Conservation (phyloP, 768 basidiomycete genomes). For the Rhodotorula toruloides region DNA sequence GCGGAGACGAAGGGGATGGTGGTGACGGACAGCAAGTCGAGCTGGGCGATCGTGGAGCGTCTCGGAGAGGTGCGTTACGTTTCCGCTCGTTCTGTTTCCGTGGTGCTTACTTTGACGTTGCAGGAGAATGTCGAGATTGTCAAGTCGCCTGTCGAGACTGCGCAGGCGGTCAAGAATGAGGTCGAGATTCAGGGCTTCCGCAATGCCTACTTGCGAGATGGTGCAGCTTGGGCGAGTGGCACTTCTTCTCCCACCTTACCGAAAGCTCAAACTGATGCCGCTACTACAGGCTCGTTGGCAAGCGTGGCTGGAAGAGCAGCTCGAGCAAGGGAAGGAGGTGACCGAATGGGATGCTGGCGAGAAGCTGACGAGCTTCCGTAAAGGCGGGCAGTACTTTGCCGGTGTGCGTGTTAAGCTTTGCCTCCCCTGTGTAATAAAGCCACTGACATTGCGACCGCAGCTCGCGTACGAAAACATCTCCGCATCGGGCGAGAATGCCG, state of each 20-base stretch:
- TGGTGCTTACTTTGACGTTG: neutral
- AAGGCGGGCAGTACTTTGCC: conserved; percentile 41
- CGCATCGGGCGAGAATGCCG: conserved; percentile 80
- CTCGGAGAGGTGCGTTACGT: conserved; percentile 31
- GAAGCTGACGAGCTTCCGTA: conserved; percentile 69
- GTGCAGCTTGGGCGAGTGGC: conserved; percentile 56
- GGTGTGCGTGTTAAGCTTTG: conserved; percentile 11
- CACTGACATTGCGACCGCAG: neutral
- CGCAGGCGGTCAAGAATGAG: conserved; percentile 84
- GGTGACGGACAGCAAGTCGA: conserved; percentile 39
- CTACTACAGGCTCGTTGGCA: conserved; percentile 55
- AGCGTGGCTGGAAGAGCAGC: conserved; percentile 71
- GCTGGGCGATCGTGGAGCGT: conserved; percentile 43
- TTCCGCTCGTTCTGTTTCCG: neutral
- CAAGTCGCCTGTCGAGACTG: conserved; percentile 56
- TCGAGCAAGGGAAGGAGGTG: conserved; percentile 62
- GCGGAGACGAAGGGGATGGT: conserved; percentile 38
- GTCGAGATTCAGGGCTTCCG: conserved; percentile 63
- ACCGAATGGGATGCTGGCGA: conserved; percentile 89
- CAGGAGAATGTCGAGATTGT: neutral
- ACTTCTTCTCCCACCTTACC: conserved; percentile 54
- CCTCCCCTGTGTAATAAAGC: neutral
- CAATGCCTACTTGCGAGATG: conserved; percentile 82
- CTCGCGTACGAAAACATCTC: conserved; percentile 56
- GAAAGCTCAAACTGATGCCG: too few relatives aligned